A percentile compares a stretch with the other conserved stretches of the same genome.
phyloP scores from a whole-genome alignment of 352 stramenopile genomes.

The Globisporangium polare region DNA sequence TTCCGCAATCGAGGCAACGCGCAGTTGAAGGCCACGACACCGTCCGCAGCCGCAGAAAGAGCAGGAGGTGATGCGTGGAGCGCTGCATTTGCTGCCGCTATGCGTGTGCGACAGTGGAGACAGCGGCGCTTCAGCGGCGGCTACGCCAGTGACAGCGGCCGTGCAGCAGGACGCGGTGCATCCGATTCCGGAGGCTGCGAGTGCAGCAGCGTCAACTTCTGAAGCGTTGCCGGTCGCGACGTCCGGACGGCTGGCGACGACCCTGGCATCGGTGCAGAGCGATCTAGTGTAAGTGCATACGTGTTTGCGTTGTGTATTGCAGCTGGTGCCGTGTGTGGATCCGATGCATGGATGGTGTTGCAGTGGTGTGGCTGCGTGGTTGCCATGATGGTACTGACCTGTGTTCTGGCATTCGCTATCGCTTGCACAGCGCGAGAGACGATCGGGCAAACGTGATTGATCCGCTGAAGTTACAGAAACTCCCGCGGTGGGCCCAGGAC shows the following conservation, averaged over 20 bases:
- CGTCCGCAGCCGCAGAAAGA: conserved; percentile 1
- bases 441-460: conserved; percentile 19
- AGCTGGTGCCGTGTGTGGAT: neutral
- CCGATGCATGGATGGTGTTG: neutral
- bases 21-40: conserved; percentile 5
- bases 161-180: conserved; percentile 16
- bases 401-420: neutral
- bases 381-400: neutral
- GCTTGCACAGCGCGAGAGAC: neutral
- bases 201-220: neutral
- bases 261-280: conserved; percentile 32
- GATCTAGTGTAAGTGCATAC: conserved; percentile 32
- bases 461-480: conserved; percentile 27
- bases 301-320: neutral
- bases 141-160: conserved; percentile 21
- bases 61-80: conserved; percentile 39
- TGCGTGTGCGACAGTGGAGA: conserved; percentile 19
- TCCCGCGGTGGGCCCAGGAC: conserved; percentile 55
- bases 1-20: conserved; percentile 5
- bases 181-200: conserved; percentile 3
- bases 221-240: neutral
- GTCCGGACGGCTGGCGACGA: conserved; percentile 30
- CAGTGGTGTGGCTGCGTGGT: neutral
- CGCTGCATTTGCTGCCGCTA: conserved; percentile 52
- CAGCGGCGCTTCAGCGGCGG: conserved; percentile 5